phyloP scores from a whole-genome alignment of 352 stramenopile species.

The Pythium aristosporum region DNA sequence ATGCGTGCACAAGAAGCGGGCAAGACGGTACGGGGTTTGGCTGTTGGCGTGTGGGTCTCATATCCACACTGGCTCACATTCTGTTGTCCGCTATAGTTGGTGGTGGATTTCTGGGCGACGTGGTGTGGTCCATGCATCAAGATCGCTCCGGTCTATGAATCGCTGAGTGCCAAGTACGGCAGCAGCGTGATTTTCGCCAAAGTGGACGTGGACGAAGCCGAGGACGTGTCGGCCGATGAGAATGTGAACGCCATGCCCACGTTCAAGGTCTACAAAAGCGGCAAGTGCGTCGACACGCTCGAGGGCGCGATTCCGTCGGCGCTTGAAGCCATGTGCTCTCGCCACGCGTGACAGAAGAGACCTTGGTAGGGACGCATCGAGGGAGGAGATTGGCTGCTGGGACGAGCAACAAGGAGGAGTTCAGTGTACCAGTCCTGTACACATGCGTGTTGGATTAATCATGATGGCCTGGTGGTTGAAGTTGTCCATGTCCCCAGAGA shows the following conservation, averaged over 20 bases:
- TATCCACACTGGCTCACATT: background rate
- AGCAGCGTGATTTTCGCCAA: conserved; percentile 57
- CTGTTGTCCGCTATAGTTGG: conserved; percentile 36
- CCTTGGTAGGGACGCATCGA: too few relatives aligned
- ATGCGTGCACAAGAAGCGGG: conserved; percentile 41
- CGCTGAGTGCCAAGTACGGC: conserved; percentile 56
- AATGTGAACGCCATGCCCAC: conserved; percentile 89
- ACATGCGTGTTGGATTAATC: too few relatives aligned
- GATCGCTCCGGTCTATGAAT: conserved; percentile 78
- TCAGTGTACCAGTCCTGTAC: too few relatives aligned
- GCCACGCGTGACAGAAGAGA: conserved; percentile 28
- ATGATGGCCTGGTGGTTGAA: too few relatives aligned
- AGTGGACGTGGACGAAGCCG: conserved; percentile 76
- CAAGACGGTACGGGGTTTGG: conserved; percentile 34
- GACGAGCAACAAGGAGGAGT: too few relatives aligned
- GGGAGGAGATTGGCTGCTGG: too few relatives aligned
- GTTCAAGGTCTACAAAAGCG: conserved; percentile 92
- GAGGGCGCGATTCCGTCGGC: conserved; percentile 67
- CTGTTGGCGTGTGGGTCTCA: background rate
- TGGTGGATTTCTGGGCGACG: conserved; percentile 84
- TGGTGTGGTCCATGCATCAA: conserved; percentile 84
- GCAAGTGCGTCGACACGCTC: conserved; percentile 87
- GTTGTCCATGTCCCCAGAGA: too few relatives aligned
- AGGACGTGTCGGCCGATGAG: conserved; percentile 34
- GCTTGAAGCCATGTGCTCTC: conserved; percentile 54